A percentile compares a stretch with the other conserved stretches of the same genome.
Evolutionary conservation across 2,329 filamentous ascomycete genomes (phyloP).

Genomic region (Exophiala sp.): DNA sequence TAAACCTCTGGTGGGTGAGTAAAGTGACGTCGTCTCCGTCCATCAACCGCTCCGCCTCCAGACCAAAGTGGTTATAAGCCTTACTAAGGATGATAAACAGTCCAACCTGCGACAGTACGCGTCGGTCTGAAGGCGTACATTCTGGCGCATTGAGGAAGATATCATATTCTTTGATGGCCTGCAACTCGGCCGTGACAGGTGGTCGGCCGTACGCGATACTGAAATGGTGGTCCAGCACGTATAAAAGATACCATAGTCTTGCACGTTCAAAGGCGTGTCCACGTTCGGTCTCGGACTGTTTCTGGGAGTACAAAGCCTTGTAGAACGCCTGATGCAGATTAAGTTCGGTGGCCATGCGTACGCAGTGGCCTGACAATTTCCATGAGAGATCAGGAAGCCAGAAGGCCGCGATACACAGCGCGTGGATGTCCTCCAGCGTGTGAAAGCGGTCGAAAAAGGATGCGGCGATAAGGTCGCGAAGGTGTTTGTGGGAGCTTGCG

Average conservation of each 20-base stretch:
- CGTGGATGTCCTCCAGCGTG: slow-evolving; percentile 56
- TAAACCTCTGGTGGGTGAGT: slow-evolving; percentile 46
- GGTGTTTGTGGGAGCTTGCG: slow-evolving; percentile 55
- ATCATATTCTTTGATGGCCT: slow-evolving; percentile 57
- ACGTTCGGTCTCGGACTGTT: slow-evolving; percentile 35
- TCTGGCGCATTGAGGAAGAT: slow-evolving; percentile 52
- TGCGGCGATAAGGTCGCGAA: slow-evolving; percentile 54
- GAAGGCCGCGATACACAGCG: slow-evolving; percentile 59
- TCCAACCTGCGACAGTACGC: slow-evolving; percentile 57
- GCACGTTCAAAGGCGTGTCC: slow-evolving; percentile 47
- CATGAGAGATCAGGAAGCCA: slow-evolving; percentile 63
- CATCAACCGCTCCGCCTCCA: slow-evolving; percentile 38
- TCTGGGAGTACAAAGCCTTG: slow-evolving; percentile 48
- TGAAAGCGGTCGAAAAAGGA: slow-evolving; percentile 59
- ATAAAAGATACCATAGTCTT: slow-evolving; percentile 61
- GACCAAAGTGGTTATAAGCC: slow-evolving; percentile 56
- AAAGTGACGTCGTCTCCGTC: slow-evolving; percentile 30
- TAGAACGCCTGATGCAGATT: slow-evolving; percentile 55
- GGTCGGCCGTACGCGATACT: slow-evolving; percentile 60
- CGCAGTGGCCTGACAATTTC: slow-evolving; percentile 59
- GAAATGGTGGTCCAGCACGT: slow-evolving; percentile 65
- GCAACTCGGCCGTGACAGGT: slow-evolving; percentile 57
- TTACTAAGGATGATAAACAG: slow-evolving; percentile 57
- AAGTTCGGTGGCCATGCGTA: slow-evolving; percentile 57
- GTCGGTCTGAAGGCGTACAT: slow-evolving; percentile 53